Conservation (phyloP, 1,284 basidiomycete species). For the Heliocybe sulcata region DNA sequence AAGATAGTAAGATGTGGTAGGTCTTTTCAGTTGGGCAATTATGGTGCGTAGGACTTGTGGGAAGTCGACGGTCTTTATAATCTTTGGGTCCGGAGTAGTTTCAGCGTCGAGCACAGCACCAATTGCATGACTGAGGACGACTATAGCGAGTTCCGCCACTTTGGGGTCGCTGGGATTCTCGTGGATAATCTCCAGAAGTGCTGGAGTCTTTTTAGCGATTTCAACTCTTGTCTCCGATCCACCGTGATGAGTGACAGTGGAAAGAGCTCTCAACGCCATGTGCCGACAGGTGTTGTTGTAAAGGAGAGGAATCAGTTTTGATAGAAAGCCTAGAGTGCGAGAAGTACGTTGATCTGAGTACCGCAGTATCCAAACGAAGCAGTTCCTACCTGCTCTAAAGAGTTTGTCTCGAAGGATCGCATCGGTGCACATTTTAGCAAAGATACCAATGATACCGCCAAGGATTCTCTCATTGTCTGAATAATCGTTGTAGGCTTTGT, state of each 20-base stretch:
- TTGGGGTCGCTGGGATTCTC: slow-evolving; percentile 41
- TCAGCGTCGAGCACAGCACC: slow-evolving; percentile 34
- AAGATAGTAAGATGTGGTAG: slow-evolving; percentile 32
- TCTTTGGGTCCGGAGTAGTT: slow-evolving; percentile 24
- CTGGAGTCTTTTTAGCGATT: slow-evolving; percentile 37
- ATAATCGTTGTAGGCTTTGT: slow-evolving; percentile 32
- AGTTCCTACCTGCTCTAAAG: slow-evolving; percentile 38
- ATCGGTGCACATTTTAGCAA: slow-evolving; percentile 56
- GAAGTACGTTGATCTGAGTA: no score
- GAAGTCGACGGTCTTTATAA: slow-evolving; percentile 36
- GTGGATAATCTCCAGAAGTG: slow-evolving; percentile 36
- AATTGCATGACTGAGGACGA: slow-evolving; percentile 44
- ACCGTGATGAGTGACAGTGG: slow-evolving; percentile 55
- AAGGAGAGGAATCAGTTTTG: slow-evolving; percentile 46
- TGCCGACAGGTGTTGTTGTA: slow-evolving; percentile 15
- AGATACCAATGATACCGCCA: slow-evolving; percentile 53
- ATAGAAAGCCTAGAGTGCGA: slow-evolving; percentile 35
- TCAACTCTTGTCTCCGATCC: slow-evolving; percentile 39
- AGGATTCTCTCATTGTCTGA: slow-evolving; percentile 30
- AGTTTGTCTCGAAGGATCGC: slow-evolving; percentile 49
- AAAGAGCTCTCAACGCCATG: slow-evolving; percentile 46
- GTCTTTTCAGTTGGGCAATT: slow-evolving; percentile 34
- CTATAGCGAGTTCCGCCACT: slow-evolving; percentile 41
- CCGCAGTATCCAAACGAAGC: not conserved
- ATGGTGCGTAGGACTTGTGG: slow-evolving; percentile 34